phyloP scores from a whole-genome alignment of 257 asterid genomes.

The Schizonepeta tenuifolia region DNA sequence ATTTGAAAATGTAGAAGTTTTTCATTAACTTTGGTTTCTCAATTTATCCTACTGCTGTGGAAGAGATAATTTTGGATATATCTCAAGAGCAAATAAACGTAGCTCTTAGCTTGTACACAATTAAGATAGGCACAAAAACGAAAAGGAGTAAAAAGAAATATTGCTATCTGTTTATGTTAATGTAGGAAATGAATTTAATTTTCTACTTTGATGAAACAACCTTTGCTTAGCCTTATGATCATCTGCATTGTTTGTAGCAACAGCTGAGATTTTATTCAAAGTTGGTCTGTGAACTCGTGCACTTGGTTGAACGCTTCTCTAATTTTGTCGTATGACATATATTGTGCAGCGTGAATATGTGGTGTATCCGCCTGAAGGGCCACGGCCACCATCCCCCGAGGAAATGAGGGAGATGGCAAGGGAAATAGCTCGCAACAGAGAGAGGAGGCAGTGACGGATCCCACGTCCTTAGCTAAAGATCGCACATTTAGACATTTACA shows the following conservation, averaged over 20 bases:
- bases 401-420: conserved; percentile 88
- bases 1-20: background rate
- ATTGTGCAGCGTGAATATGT: conserved; percentile 83
- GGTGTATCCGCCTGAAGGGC: conserved; percentile 82
- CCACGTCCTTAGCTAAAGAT: conserved; percentile 17
- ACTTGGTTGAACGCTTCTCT: background rate
- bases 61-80: background rate
- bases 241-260: background rate
- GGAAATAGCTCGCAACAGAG: conserved; percentile 72
- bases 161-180: background rate
- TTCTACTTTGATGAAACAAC: background rate
- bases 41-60: background rate
- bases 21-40: background rate
- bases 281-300: background rate
- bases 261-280: background rate
- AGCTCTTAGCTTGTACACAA: background rate
- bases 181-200: background rate
- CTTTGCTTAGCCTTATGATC: background rate
- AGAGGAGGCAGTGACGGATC: conserved; percentile 38
- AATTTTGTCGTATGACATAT: conserved; percentile 2
- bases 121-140: background rate
- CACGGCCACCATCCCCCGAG: conserved; percentile 84
- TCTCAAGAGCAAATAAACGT: background rate
- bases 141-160: background rate
- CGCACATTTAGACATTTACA: conserved; percentile 5